Evolutionary conservation across 345 rosid genomes (phyloP), one percentile per base, ranked within the genome.

Genomic region (Laguncularia racemosa): DNA sequence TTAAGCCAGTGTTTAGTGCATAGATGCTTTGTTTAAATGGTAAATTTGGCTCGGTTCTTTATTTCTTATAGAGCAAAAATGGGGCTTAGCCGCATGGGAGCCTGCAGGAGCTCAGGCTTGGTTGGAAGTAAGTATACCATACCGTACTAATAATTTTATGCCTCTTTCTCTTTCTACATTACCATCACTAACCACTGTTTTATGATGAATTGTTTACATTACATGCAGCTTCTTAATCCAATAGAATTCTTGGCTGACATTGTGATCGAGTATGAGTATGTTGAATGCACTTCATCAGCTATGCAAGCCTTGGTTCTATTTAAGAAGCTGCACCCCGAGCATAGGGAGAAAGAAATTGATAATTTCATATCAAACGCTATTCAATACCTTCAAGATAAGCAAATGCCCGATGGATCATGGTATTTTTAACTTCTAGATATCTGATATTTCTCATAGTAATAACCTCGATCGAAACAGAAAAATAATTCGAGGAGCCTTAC

Each of bases 41-140:
- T n/a, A n/a, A n/a, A n/a, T n/a, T n/a, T n/a, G n/a, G n/a, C n/a
- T n/a, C n/a, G n/a, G n/a, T n/a, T 23, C 0, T 2, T 23, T 23
- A 23, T 23, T 23, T 17, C 33, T 59, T 59, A 44, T 51, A 67
- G 76, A 65, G 67, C 48, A 71, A 76, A 66, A 74, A 73, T 52
- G 84, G 84, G 84, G 84, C 26, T 43, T 68, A 20, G 13, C 75
- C 14, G 81, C 75, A 13, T 76, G 84, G 84, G 84, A 79, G 60
- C 84, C 84, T 13, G 70, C 78, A 11, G 64, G 63, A 46, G 69
- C 77, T 12, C 67, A 20, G 43, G 50, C 63, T 16, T 73, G 77
- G 77, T 48, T 73, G 60, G 77, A 73, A 53, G 77, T 73, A 49
- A 43, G 70, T 47, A 48, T 46, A 23, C 5, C 5, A 23, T 23